A percentile compares a stretch with the other conserved stretches of the same genome.
Conservation (phyloP, 495 filamentous ascomycete genomes). For the Tuber microsphaerosporum region DNA sequence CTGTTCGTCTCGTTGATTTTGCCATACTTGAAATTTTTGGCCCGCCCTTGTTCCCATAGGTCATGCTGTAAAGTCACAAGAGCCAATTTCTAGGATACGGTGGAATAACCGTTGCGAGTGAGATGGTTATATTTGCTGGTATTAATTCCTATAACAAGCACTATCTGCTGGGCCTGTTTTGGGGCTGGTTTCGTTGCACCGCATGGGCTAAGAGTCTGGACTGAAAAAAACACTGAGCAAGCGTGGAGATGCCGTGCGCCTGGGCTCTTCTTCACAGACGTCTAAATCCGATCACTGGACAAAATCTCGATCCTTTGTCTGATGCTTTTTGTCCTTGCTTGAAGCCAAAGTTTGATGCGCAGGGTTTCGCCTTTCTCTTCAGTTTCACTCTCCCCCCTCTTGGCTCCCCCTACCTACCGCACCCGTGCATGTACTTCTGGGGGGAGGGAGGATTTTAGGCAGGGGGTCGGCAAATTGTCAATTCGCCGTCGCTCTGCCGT, state of each 20-base stretch:
- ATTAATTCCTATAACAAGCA: not conserved
- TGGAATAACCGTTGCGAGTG: not conserved
- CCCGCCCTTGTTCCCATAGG: not conserved
- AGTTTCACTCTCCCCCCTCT: conserved; percentile 1
- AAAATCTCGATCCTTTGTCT: conserved; percentile 28
- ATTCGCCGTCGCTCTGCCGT: not conserved
- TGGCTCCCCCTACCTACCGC: not conserved
- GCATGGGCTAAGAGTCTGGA: not conserved
- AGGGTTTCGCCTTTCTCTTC: not conserved
- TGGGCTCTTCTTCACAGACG: not conserved
- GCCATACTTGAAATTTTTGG: not conserved
- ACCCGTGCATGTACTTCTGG: not conserved
- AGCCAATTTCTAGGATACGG: not conserved
- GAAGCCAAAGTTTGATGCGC: not conserved
- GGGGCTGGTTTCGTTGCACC: not conserved
- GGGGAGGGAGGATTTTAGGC: not conserved
- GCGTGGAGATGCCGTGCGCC: not conserved
- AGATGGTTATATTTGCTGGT: not conserved
- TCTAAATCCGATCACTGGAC: conserved; percentile 17
- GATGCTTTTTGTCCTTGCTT: not conserved
- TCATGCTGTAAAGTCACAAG: not conserved
- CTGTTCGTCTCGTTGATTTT: not conserved
- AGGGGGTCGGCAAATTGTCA: not conserved
- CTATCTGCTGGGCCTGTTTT: not conserved
- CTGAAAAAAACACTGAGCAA: not conserved